Evolutionary conservation across 805 yeast genomes (phyloP), one percentile per base, ranked within the genome.

Genomic region (Limtongia smithiae): DNA sequence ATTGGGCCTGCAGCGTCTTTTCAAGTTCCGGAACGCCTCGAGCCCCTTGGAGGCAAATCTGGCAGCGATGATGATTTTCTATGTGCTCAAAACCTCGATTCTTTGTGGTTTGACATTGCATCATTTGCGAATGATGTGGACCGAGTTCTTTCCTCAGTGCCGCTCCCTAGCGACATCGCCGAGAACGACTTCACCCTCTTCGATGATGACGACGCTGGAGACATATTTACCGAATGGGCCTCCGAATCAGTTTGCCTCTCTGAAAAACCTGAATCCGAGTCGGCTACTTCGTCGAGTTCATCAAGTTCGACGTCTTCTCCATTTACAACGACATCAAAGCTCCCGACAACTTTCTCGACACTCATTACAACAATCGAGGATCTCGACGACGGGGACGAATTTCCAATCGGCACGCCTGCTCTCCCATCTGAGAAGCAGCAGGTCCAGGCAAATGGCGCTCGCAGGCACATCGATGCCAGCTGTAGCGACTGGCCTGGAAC

Each of bases 1-100:
- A 28, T 30, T 25, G 12, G 56, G 43, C 52, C 57, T 36, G 57
- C 57, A 51, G 56, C 56, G 57, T 51, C 56, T 37, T 46, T 53
- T 43, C 50, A 46, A 36, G 48, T 24, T 22, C 18, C 46, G 18
- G 22, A 35, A 14, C 30, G 14, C 20, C 36, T 28, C 27, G 46
- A 48, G 47, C 55, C 55, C 48, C 51, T 46, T 48, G 55, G 42
- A 47, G 49, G 46, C n/a, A 47, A 46, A 41, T 28, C 7, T 47
- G 18, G 21, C 37, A 48, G 39, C 33, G 37, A 47, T 32, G 42
- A 34, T 30, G 41, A 32, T 27, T 36, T 22, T 41, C 18, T 28
- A 42, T 18, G 38, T 21, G 33, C 28, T 36, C 54, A 39, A 20
- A 24, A 32, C 31, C 31, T 41, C 50, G n/a, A 39, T 17, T 36